Percentiles rank a stretch among this genome's conserved stretches.
Evolutionary conservation across 306 rosid species (phyloP).

Genomic region (Mimosa bimucronata): DNA sequence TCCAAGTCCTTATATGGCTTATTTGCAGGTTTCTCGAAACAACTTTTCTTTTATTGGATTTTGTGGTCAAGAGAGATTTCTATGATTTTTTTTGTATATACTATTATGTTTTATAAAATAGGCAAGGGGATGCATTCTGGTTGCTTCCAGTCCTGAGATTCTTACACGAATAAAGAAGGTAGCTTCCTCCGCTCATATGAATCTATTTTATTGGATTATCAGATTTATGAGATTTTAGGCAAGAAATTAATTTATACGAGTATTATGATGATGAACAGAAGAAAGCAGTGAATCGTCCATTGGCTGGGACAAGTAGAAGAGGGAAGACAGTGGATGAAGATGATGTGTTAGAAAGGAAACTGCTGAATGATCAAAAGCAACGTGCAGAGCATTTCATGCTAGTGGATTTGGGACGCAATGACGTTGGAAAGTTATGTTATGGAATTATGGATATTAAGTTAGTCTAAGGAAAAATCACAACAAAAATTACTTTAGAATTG

Average conservation of each 20-base stretch:
- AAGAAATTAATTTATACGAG: not conserved
- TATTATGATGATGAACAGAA: conserved; percentile 34
- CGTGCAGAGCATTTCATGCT: conserved; percentile 62
- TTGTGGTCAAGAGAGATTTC: not conserved
- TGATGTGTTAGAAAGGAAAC: conserved; percentile 42
- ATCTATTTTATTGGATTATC: not conserved
- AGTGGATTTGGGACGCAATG: conserved; percentile 65
- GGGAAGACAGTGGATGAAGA: conserved; percentile 39
- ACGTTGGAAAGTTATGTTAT: conserved; percentile 50
- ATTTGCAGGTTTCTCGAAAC: not conserved
- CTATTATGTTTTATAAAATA: not conserved
- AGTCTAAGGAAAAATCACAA: no score
- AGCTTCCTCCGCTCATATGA: not conserved
- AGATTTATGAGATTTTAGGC: not conserved
- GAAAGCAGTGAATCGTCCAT: conserved; percentile 57
- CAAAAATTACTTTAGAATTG: no score
- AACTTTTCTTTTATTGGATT: not conserved
- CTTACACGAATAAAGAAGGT: not conserved
- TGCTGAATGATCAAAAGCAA: conserved; percentile 56
- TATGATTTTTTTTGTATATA: no score
- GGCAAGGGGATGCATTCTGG: conserved; percentile 9
- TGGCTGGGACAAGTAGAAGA: conserved; percentile 52
- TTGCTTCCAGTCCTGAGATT: not conserved
- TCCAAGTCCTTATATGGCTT: conserved; percentile 1
- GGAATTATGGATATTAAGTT: no score